Base-by-base conservation (phyloP, 2,329 filamentous ascomycete genomes). In the Xylaria arbuscula region DNA sequence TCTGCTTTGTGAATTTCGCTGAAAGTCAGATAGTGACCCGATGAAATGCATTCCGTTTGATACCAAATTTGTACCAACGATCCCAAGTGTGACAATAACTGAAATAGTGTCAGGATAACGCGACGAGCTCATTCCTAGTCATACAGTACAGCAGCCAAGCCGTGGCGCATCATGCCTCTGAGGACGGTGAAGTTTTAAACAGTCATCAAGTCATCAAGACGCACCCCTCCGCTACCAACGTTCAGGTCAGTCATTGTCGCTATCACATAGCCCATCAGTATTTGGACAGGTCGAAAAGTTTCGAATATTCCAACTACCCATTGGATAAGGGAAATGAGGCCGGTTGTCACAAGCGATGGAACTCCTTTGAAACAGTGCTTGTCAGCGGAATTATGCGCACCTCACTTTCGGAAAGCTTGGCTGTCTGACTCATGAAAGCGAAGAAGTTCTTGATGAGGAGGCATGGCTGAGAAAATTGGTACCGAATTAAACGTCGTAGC, bases 381-480 rank as follows among this genome's bases (percentile, higher is more conserved):
- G 69, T 66, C 32, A 70, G 36, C 17, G 47, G 38, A 28, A 73
- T 40, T 24, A 73, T 51, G 13, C 68, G 70, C 3, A 69, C 66
- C 19, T 73, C 71, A 9, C 8, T 40, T 7, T 32, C 15, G 28
- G 48, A 40, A 3, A 50, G 24, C 28, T 5, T 28, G 2, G 58
- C 66, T 6, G 67, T 70, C 9, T 62, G 28, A 5, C 65, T n/a
- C 53, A 73, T 32, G 2, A 65, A 8, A 8, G 28, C 66, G 64
- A 2, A 70, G 45, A 1, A 71, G 62, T 19, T 67, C 48, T 64
- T 76, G 24, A 75, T 77, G 2, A 85, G 76, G 7, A 82, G 74
- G 82, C 81, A 56, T 83, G 82, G 3, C 81, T 81, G 8, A 84
- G 69, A 66, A 83, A 81, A 53, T 84, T 85, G 1, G 78, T 81